Base-by-base conservation (phyloP, 371 early-diverging fungal species). In the Parasitella parasitica region DNA sequence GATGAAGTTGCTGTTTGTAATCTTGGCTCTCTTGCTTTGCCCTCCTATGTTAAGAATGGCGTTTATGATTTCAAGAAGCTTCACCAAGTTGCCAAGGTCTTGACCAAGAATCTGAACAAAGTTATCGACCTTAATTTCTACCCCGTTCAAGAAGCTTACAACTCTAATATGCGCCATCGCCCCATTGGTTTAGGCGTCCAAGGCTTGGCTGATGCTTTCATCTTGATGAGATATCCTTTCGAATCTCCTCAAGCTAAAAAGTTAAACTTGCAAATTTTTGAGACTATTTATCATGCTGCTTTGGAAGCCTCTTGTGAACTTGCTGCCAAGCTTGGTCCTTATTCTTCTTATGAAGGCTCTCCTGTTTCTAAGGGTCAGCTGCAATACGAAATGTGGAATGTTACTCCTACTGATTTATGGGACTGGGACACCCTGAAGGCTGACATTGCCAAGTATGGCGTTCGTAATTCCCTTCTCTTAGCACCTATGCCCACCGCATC, bases 401-500 rank as follows among this genome's bases (percentile, higher is more conserved):
- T 92, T 18, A 82, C 83, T 56, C 90, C 91, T 22, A 82, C 91
- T 27, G 85, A 88, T 59, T 84, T 82, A 39, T 92, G 92, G 91
- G 91, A 99, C 82, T 99, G 99, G 99, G 84, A 79, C 27, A 77
- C 61, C 2, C 85, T 99, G 35, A 90, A 97, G 57, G 86, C 77
- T 30, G 81, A 89, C 59, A 94, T 99, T 58, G 84, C 83, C 27
- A 67, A 91, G 70, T 80, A 91, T 69, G 99, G 99, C 52, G 89
- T 96, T 8, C 90, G 99, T 66, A 99, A 99, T 87, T 93, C 94
- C 20, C 83, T 99, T 27, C 73, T 99, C 24, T 86, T 98, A 15
- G 97, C 99, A 4, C 97, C 97, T 11, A 99, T 99, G 99, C 99
- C 99, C 4, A 99, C 99, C 0, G 99, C 99, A 3, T 93, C 94